Conservation (phyloP, 2,329 filamentous ascomycete genomes). For the Colletotrichum higginsianum region DNA sequence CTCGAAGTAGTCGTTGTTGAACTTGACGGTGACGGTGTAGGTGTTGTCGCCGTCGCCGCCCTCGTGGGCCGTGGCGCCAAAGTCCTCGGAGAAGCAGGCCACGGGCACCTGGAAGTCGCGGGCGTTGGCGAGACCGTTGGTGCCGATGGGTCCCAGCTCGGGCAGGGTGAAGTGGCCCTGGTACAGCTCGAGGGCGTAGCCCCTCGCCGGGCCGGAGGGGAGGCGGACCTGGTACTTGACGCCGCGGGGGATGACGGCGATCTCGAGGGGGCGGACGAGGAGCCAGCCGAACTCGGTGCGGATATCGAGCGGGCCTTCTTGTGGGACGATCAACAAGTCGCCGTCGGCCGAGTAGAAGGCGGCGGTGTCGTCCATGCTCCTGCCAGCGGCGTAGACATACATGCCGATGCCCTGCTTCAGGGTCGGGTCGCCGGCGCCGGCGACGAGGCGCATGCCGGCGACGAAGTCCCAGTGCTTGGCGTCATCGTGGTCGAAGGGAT, state of each 20-base stretch:
- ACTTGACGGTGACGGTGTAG: conserved; percentile 73
- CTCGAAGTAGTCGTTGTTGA: conserved; percentile 77
- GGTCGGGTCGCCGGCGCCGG: conserved; percentile 84
- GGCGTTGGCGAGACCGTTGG: conserved; percentile 81
- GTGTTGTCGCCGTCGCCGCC: conserved; percentile 48
- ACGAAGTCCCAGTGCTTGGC: conserved; percentile 66
- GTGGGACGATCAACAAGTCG: conserved; percentile 82
- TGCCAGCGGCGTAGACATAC: conserved; percentile 84
- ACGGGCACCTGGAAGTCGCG: conserved; percentile 83
- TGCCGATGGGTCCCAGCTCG: conserved; percentile 81
- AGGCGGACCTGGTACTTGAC: conserved; percentile 82
- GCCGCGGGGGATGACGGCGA: conserved; percentile 81
- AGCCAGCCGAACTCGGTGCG: conserved; percentile 83
- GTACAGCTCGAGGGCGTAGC: conserved; percentile 83
- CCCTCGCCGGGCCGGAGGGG: conserved; percentile 72
- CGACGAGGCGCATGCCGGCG: conserved; percentile 76
- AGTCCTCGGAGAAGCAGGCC: conserved; percentile 76
- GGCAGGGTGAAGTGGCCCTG: conserved; percentile 80
- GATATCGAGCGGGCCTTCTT: conserved; percentile 82
- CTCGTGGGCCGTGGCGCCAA: conserved; percentile 56
- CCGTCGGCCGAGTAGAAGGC: conserved; percentile 91
- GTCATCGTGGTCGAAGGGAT: conserved; percentile 80
- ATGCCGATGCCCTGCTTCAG: conserved; percentile 86
- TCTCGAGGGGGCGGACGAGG: conserved; percentile 83
- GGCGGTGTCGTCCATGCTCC: conserved; percentile 80